These are phyloP conservation scores for Epicoccum sorghinum DNA, from an alignment of 2,329 filamentous ascomycete genomes.

Conservation along the genomic window DNA sequence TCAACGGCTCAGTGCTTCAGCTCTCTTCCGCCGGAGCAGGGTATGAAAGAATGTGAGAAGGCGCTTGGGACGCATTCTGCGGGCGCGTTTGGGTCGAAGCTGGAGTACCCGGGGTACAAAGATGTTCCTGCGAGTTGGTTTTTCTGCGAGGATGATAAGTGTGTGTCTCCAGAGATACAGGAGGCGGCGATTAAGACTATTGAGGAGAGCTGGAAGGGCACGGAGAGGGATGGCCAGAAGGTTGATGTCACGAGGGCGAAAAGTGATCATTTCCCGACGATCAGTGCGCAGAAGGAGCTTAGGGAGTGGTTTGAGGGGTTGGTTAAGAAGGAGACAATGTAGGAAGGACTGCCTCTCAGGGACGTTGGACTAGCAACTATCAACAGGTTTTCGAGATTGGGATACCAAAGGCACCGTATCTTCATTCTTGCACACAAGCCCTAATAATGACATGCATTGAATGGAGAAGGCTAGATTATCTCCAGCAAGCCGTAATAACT, in stretches of 20 bases:
- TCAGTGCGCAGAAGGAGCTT: conserved; percentile 29
- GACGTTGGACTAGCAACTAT: too few species aligned
- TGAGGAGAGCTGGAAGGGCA: conserved; percentile 37
- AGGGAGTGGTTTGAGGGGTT: conserved; percentile 27
- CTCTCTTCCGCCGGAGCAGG: conserved; percentile 28
- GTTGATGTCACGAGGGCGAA: conserved; percentile 46
- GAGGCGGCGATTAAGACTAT: conserved; percentile 40
- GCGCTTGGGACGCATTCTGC: conserved; percentile 1
- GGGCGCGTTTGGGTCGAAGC: conserved; percentile 34
- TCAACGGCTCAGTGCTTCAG: conserved; percentile 16
- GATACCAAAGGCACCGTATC: too few species aligned
- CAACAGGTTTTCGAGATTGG: too few species aligned
- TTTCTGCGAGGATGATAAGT: conserved; percentile 43
- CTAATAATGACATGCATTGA: too few species aligned
- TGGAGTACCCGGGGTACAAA: conserved; percentile 49
- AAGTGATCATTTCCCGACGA: conserved; percentile 43
- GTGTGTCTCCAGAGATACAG: conserved; percentile 38
- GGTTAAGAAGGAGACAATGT: not conserved
- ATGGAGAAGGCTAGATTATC: too few species aligned
- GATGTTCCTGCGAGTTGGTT: conserved; percentile 49
- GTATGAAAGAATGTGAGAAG: conserved; percentile 15
- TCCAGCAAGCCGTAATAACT: too few species aligned
- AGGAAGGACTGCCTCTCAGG: too few species aligned
- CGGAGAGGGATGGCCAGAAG: conserved; percentile 32
- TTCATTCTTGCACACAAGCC: too few species aligned